phyloP scores from a whole-genome alignment of 2,329 filamentous ascomycete genomes.

The Aspergillus glaucus region DNA sequence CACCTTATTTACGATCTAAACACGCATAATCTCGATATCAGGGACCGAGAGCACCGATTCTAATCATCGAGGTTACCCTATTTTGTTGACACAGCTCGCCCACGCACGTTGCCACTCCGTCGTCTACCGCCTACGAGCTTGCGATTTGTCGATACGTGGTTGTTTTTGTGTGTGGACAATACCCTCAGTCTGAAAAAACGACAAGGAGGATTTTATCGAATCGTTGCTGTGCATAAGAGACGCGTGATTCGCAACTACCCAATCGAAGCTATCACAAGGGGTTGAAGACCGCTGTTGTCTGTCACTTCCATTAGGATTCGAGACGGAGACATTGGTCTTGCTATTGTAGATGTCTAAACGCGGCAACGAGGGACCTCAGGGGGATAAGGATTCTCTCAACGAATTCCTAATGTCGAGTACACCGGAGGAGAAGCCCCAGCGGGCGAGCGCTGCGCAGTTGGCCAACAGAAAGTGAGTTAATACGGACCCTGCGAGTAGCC shows the following conservation, averaged over 20 bases:
- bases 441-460: conserved; percentile 50
- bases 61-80: neutral
- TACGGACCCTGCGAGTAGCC: conserved; percentile 5
- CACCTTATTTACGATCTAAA: neutral
- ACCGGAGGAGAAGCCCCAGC: conserved; percentile 41
- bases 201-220: neutral
- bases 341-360: conserved; percentile 35
- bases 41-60: neutral
- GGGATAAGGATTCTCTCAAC: conserved; percentile 26
- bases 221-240: neutral
- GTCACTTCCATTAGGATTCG: neutral
- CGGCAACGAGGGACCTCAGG: conserved; percentile 29
- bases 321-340: neutral
- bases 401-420: conserved; percentile 35
- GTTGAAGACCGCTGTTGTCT: neutral
- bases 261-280: neutral
- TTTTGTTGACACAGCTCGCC: neutral
- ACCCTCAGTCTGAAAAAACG: neutral
- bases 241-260: neutral
- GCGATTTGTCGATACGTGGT: neutral
- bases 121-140: neutral
- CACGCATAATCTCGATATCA: neutral
- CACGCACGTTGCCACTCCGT: neutral
- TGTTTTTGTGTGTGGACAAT: too few relatives aligned
- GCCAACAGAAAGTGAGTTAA: conserved; percentile 50